Evolutionary conservation across 2,329 filamentous ascomycete genomes (phyloP).

Genomic region (Blastomyces parvus): DNA sequence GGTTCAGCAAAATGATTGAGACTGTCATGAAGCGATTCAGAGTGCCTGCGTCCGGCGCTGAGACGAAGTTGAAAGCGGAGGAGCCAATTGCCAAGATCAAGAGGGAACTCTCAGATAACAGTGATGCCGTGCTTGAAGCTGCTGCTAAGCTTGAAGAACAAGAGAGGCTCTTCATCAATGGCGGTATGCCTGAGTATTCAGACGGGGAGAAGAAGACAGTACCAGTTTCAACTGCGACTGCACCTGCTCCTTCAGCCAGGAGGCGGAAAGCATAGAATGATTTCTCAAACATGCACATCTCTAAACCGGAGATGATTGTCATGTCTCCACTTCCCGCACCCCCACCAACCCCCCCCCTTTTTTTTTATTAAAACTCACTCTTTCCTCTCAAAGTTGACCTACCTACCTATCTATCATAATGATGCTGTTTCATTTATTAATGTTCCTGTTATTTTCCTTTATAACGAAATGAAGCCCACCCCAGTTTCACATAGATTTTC

Average conservation of each 20-base stretch:
- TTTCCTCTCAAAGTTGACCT: neutral
- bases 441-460: neutral
- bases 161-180: conserved; percentile 16
- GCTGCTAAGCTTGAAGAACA: conserved; percentile 16
- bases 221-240: neutral
- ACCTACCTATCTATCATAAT: neutral
- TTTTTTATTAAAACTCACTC: neutral
- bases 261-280: conserved; percentile 5
- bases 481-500: conserved; percentile 4
- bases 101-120: conserved; percentile 23
- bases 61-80: conserved; percentile 16
- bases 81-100: conserved; percentile 17
- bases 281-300: neutral
- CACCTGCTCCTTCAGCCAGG: neutral
- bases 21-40: conserved; percentile 55
- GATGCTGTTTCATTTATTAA: neutral
- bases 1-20: conserved; percentile 60
- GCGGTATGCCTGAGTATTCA: conserved; percentile 7
- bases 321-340: too few species aligned
- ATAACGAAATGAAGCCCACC: neutral
- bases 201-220: neutral
- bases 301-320: neutral
- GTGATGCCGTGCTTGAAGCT: conserved; percentile 29
- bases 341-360: neutral
- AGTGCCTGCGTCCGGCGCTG: conserved; percentile 17